Conservation (phyloP, 2,329 filamentous ascomycete species). For the Penicillium psychrosexuale region DNA sequence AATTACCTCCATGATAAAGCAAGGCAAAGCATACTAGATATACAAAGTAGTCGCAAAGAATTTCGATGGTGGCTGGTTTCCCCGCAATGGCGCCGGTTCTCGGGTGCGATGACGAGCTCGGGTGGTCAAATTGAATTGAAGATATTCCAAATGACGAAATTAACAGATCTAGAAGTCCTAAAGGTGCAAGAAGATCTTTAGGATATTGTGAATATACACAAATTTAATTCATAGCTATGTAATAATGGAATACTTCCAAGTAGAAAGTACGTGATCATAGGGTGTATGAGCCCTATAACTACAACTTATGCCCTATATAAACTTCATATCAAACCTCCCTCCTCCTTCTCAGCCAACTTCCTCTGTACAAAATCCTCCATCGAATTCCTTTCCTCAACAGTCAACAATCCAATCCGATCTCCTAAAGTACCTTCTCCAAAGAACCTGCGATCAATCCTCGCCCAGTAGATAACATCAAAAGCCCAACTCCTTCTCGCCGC, state of each 20-base stretch:
- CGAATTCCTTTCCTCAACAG: conserved; percentile 12
- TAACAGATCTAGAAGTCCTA: not conserved
- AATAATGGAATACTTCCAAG: no score
- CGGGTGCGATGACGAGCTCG: not conserved
- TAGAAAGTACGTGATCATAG: no score
- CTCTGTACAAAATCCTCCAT: conserved; percentile 19
- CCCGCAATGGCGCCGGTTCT: not conserved
- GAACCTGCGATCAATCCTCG: conserved; percentile 21
- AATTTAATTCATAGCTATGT: no score
- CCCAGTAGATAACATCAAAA: conserved; percentile 15
- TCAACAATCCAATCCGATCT: conserved; percentile 18
- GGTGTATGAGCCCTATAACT: no score
- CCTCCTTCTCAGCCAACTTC: conserved; percentile 13
- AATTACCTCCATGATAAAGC: conserved; percentile 24
- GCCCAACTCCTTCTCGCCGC: conserved; percentile 21
- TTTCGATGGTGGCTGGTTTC: not conserved
- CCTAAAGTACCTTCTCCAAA: conserved; percentile 20
- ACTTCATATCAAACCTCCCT: not conserved
- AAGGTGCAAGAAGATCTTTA: not conserved
- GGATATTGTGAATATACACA: not conserved
- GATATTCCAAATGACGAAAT: not conserved
- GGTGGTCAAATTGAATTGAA: no score
- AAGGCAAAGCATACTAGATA: not conserved
- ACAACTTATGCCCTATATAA: no score
- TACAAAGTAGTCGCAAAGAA: not conserved